These are phyloP conservation scores for Arthrobotrys iridis DNA, from an alignment of 2,329 filamentous ascomycete genomes.

Conservation along the genomic window DNA sequence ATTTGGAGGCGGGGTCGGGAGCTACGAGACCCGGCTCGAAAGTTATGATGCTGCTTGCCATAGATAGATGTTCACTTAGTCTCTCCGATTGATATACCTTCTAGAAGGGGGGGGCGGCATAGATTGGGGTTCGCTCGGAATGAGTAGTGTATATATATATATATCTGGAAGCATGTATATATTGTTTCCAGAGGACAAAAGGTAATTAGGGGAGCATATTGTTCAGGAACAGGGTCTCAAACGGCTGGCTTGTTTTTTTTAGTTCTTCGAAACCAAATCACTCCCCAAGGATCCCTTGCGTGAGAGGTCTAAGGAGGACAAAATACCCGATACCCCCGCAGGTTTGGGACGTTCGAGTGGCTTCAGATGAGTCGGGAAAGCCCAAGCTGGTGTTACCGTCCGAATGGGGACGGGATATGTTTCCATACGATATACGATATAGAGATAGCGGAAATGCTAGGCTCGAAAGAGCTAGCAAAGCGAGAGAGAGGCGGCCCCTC, in stretches of 20 bases:
- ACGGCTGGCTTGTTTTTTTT: too few species aligned
- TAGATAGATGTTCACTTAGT: neutral
- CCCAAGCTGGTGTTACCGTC: slow-evolving; percentile 22
- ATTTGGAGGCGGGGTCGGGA: slow-evolving; percentile 30
- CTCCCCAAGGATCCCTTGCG: slow-evolving; percentile 8
- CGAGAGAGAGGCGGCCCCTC: too few species aligned
- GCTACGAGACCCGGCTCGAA: slow-evolving; percentile 47
- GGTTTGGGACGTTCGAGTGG: neutral
- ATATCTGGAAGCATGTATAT: slow-evolving; percentile 6
- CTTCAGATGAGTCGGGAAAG: slow-evolving; percentile 27
- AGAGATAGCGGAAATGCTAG: too few species aligned
- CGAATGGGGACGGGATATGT: slow-evolving; percentile 23
- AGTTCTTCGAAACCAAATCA: too few species aligned
- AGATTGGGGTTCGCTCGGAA: too few species aligned
- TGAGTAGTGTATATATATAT: neutral
- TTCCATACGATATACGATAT: slow-evolving; percentile 44
- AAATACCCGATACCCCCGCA: slow-evolving; percentile 24
- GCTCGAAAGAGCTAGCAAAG: neutral
- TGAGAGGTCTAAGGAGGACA: neutral
- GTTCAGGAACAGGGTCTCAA: slow-evolving; percentile 14
- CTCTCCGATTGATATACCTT: too few species aligned
- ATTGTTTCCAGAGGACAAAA: slow-evolving; percentile 11
- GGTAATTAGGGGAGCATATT: too few species aligned
- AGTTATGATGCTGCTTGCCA: slow-evolving; percentile 22
- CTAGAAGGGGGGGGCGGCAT: too few species aligned